These are phyloP conservation scores for Pseudogymnoascus sp. DNA, from an alignment of 2,329 filamentous ascomycete genomes.

Conservation along the genomic window DNA sequence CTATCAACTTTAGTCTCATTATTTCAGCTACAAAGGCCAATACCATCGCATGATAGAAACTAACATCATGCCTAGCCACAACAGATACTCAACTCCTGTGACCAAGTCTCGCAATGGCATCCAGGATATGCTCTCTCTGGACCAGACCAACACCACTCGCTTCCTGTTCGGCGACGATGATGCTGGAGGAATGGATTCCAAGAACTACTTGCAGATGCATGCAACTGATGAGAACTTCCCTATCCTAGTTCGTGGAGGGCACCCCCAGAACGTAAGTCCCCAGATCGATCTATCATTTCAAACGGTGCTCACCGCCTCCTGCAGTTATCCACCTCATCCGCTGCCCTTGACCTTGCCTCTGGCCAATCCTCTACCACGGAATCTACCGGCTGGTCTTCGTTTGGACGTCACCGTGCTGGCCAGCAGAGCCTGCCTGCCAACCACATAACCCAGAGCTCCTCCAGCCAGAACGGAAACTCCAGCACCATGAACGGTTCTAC, in stretches of 20 bases:
- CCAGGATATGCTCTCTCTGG: slow-evolving; percentile 58
- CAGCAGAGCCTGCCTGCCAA: slow-evolving; percentile 37
- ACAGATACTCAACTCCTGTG: slow-evolving; percentile 91
- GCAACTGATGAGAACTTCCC: slow-evolving; percentile 79
- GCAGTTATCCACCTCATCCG: slow-evolving; percentile 71
- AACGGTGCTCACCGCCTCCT: slow-evolving; percentile 34
- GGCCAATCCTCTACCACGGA: slow-evolving; percentile 59
- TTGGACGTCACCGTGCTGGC: slow-evolving; percentile 27
- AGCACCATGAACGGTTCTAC: slow-evolving; percentile 29
- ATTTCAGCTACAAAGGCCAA: slow-evolving; percentile 12
- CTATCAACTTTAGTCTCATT: slow-evolving; percentile 11
- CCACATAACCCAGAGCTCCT: slow-evolving; percentile 18
- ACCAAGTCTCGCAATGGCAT: slow-evolving; percentile 59
- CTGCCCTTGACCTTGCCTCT: slow-evolving; percentile 70
- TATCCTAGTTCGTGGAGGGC: slow-evolving; percentile 58
- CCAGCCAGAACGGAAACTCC: slow-evolving; percentile 29
- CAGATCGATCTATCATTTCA: slow-evolving; percentile 11
- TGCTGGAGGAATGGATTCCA: slow-evolving; percentile 47
- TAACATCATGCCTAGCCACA: slow-evolving; percentile 48
- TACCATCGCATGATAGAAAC: slow-evolving; percentile 13
- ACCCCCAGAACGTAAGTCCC: slow-evolving; percentile 26
- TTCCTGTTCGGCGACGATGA: slow-evolving; percentile 83
- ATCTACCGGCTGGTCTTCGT: slow-evolving; percentile 26
- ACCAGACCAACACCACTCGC: slow-evolving; percentile 74
- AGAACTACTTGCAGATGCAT: slow-evolving; percentile 61